A percentile compares a stretch with the other conserved stretches of the same genome.
Conservation (phyloP, 768 basidiomycete species). For the Trametes meyenii region DNA sequence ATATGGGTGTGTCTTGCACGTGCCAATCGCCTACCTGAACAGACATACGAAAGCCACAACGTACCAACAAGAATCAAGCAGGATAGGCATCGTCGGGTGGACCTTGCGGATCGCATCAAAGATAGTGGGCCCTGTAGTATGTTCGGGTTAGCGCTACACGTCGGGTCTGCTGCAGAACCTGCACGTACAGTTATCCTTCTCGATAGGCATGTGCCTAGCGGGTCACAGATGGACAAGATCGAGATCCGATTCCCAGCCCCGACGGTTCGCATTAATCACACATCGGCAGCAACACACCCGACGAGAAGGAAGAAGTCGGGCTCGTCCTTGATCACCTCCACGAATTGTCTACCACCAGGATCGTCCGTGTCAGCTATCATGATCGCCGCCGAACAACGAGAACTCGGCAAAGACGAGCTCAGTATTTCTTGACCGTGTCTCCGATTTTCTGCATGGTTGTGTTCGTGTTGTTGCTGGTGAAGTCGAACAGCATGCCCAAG, state of each 20-base stretch:
- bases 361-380: not conserved
- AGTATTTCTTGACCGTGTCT: constrained; percentile 77
- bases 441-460: constrained; percentile 76
- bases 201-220: constrained; percentile 80
- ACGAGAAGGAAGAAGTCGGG: constrained; percentile 83
- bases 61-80: constrained; percentile 79
- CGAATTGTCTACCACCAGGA: constrained; percentile 51
- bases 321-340: constrained; percentile 73
- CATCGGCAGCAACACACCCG: constrained; percentile 45
- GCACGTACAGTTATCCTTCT: constrained; percentile 62
- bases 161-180: no score
- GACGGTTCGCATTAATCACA: not conserved
- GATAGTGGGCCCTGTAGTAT: constrained; percentile 63
- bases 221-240: not conserved
- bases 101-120: constrained; percentile 72
- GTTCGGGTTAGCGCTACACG: not conserved
- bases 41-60: constrained; percentile 2
- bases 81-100: constrained; percentile 78
- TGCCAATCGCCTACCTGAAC: not conserved
- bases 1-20: constrained; percentile 68
- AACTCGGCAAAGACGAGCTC: constrained; percentile 48
- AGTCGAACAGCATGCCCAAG: constrained; percentile 79
- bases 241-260: not conserved
- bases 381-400: not conserved
- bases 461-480: constrained; percentile 67